phyloP scores from a whole-genome alignment of 305 asterid species.

The Fraxinus baroniana region DNA sequence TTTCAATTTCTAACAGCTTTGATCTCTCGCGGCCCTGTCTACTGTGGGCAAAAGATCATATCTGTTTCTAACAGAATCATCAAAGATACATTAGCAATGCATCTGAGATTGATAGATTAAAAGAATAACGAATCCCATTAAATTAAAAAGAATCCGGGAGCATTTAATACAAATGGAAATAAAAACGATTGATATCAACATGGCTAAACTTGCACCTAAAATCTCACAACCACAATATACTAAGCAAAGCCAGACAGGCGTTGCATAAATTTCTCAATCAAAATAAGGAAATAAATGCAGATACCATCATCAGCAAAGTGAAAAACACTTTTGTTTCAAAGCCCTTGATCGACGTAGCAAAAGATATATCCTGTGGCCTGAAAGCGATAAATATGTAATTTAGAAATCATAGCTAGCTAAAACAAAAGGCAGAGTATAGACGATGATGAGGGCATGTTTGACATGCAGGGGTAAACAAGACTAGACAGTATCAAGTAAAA shows the following conservation, averaged over 20 bases:
- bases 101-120: conserved; percentile 3
- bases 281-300: conserved; percentile 35
- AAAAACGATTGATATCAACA: conserved; percentile 42
- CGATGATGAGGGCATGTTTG: not conserved
- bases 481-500: not conserved
- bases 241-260: conserved; percentile 35
- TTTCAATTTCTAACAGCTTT: too few species aligned
- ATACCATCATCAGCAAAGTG: conserved; percentile 39
- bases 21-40: too few species aligned
- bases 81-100: not conserved
- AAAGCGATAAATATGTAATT: not conserved
- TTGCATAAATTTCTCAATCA: conserved; percentile 29
- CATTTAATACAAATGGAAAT: conserved; percentile 37
- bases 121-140: conserved; percentile 41
- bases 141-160: conserved; percentile 42
- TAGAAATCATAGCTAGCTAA: not conserved
- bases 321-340: conserved; percentile 26
- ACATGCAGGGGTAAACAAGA: not conserved
- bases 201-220: conserved; percentile 41
- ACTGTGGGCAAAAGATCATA: too few species aligned
- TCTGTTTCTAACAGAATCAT: too few species aligned
- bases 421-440: not conserved
- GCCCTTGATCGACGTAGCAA: conserved; percentile 37
- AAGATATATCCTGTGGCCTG: conserved; percentile 74
- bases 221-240: conserved; percentile 25